Base-by-base conservation (phyloP, 306 rosid genomes). In the Argentina anserina region DNA sequence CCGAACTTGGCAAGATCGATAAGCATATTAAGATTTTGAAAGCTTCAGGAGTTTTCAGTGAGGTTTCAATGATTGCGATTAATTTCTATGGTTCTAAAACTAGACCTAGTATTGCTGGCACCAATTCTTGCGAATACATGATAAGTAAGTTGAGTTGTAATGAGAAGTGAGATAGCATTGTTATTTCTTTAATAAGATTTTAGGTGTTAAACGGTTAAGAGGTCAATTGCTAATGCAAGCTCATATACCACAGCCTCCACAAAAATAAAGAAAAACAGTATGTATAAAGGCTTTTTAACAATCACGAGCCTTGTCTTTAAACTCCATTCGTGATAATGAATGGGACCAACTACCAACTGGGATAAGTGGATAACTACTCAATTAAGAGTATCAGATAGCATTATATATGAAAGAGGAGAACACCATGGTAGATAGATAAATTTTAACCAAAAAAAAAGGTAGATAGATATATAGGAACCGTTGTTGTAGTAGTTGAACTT, bases 231-330 rank as follows among this genome's bases (percentile, higher is more conserved):
- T 26, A 49, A 15, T 58, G 64, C 65, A 14, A 29, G 39, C 5
- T 29, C 36, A 31, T 14, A 59, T 2, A 23, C 65, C 23, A 29
- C 40, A 59, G 13, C 31, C 41, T 58, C 68, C 72, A 39, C 75
- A 73, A 23, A 1, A 33, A 52, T 42, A 65, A 23, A 37, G 40
- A 59, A 31, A 56, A 40, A 42, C 28, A 65, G 81, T 20, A 65
- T 42, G 73, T 9, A 49, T 33, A 61, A 18, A 14, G 13, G n/a
- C n/a, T n/a, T 4, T 60, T 18, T 14, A 81, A n/a, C 40, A 61
- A 76, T 80, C 86, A 77, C 83, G 80, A 74, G 82, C 77, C 37
- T 36, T 40, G 69, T 34, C 28, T 65, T 70, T 25, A 20, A 34
- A 56, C 42, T 41, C 78, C 65, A 13, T 83, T 77, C 75, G 87